Evolutionary conservation across 164 flowering plant genomes (phyloP).

Genomic region (Kingdonia uniflora): DNA sequence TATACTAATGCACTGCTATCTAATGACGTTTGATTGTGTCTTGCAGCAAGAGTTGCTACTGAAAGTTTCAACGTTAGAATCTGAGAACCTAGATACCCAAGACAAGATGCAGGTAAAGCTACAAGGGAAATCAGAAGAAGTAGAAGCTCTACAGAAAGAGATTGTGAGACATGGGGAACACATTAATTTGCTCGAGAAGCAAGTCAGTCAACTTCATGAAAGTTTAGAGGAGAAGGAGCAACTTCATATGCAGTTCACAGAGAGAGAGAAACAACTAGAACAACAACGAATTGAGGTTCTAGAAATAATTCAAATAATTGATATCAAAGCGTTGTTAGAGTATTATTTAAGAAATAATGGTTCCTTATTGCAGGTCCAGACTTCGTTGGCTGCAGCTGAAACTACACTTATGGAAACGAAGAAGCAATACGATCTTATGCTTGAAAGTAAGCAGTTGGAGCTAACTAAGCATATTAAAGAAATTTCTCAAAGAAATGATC

Average conservation of each 20-base stretch:
- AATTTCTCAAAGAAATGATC: slow-evolving; percentile 90
- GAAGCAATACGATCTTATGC: slow-evolving; percentile 70
- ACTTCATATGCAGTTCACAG: slow-evolving; percentile 32
- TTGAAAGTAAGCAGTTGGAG: slow-evolving; percentile 79
- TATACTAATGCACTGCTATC: slow-evolving; percentile 1
- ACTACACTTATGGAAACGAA: slow-evolving; percentile 60
- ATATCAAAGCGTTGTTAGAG: background rate
- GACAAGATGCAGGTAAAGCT: slow-evolving; percentile 44
- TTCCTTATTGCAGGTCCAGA: slow-evolving; percentile 44
- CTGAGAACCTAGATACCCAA: slow-evolving; percentile 38
- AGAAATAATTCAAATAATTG: background rate
- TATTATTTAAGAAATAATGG: background rate
- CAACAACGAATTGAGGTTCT: slow-evolving; percentile 58
- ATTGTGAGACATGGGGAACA: slow-evolving; percentile 32
- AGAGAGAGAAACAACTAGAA: slow-evolving; percentile 50
- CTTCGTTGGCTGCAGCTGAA: slow-evolving; percentile 45
- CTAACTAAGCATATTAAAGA: slow-evolving; percentile 89
- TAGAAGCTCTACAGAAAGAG: slow-evolving; percentile 39
- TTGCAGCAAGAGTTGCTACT: slow-evolving; percentile 64
- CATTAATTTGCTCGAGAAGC: slow-evolving; percentile 41
- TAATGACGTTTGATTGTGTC: slow-evolving; percentile 13
- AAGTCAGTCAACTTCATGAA: slow-evolving; percentile 36
- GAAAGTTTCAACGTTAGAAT: slow-evolving; percentile 46
- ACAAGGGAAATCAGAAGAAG: slow-evolving; percentile 41
- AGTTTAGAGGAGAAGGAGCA: slow-evolving; percentile 58